Evolutionary conservation across 257 asterid species (phyloP), one percentile per base, ranked within the genome.

Genomic region (Solanum ossicruentum): DNA sequence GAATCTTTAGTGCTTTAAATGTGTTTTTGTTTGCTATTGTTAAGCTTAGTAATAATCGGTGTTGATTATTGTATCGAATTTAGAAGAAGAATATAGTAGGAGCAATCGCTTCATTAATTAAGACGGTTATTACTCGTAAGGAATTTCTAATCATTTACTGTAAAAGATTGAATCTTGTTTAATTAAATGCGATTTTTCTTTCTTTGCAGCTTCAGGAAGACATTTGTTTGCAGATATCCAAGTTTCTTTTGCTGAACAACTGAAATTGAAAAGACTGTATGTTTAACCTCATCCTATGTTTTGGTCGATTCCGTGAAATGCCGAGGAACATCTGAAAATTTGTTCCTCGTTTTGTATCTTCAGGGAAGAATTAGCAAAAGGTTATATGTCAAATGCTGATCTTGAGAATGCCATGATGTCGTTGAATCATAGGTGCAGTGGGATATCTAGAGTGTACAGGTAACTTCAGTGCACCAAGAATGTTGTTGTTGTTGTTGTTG

Each of bases 361-460:
- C 89, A 96, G 99, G 23, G 97, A 96, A 85, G 89, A 89, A 80
- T 91, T 95, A 89, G 94, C 99, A 32, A 86, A 88, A 84, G 99
- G 98, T 77, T 96, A 96, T 88, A 96, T 93, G 98, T 93, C 90
- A 83, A 96, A 96, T 87, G 80, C 92, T 81, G 99, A 93, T 84
- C 94, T 96, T 54, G 97, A 96, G 94, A 89, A 87, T 90, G 98
- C 93, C 45, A 90, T 96, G 84, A 92, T 84, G 91, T 94, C 92
- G 23, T 81, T 95, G 84, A 91, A 91, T 55, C 47, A 65, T 60
- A 90, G 97, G 84, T 96, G 99, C 86, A 85, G 89, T 83, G 92
- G 90, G 85, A 93, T 96, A 86, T 93, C 99, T 77, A 92, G 95
- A 88, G 81, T 96, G 17, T 96, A 96, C 95, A 96, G 99, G 99